Percentiles rank a stretch among this genome's conserved stretches.
phyloP scores from a whole-genome alignment of 306 rosid species.

The Urtica urens region DNA sequence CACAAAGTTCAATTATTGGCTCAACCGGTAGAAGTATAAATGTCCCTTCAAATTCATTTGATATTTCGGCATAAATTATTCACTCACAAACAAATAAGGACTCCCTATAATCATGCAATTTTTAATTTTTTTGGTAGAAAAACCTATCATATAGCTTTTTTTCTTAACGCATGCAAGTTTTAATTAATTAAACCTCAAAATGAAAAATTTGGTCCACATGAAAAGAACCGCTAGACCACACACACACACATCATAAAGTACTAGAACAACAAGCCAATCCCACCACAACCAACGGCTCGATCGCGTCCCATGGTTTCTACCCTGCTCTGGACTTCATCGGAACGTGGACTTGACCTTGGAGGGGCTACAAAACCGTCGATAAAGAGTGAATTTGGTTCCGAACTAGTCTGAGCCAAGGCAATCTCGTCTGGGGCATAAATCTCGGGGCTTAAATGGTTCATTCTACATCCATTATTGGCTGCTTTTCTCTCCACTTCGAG shows the following conservation, averaged over 20 bases:
- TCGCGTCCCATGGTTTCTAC: conserved; percentile 6
- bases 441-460: conserved; percentile 12
- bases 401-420: conserved; percentile 14
- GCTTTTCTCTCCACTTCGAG: conserved; percentile 45
- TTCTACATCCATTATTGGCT: conserved; percentile 25
- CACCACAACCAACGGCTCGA: conserved; percentile 16
- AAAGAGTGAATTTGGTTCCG: conserved; percentile 36
- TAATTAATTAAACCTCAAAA: no score
- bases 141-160: no score
- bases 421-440: conserved; percentile 32
- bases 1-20: background rate
- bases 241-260: conserved; percentile 30
- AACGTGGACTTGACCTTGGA: conserved; percentile 25
- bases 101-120: no score
- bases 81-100: background rate
- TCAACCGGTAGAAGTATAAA: background rate
- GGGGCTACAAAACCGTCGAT: conserved; percentile 43
- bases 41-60: background rate
- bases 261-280: conserved; percentile 22
- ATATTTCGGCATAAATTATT: background rate
- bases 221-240: no score
- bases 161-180: no score
- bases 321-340: conserved; percentile 15
- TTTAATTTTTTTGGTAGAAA: no score
- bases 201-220: no score